Conservation (phyloP, 1,139 yeast species). For the Tardiomyces digboiensis region DNA sequence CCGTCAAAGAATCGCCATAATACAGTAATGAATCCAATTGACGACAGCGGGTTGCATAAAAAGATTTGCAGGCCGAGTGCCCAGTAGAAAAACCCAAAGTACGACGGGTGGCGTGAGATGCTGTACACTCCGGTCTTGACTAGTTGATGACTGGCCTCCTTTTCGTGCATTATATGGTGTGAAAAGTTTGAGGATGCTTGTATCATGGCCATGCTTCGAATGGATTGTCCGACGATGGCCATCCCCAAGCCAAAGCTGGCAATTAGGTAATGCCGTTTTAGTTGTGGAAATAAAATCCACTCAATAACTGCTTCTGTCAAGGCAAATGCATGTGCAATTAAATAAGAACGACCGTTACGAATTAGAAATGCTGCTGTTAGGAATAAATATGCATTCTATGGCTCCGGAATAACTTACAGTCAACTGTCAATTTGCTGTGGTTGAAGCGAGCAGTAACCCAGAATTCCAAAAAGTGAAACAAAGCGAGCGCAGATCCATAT, state of each 20-base stretch:
- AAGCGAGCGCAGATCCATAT: conserved; percentile 43
- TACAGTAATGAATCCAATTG: conserved; percentile 36
- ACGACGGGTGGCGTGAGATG: conserved; percentile 74
- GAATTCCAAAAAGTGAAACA: conserved; percentile 79
- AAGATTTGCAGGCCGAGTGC: conserved; percentile 75
- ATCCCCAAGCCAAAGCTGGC: conserved; percentile 36
- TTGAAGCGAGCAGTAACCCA: conserved; percentile 69
- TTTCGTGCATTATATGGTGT: conserved; percentile 57
- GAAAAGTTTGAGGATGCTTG: conserved; percentile 87
- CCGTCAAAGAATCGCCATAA: conserved; percentile 59
- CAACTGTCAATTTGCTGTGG: conserved; percentile 51
- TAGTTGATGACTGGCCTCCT: conserved; percentile 46
- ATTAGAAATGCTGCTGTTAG: conserved; percentile 7
- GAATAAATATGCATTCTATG: no score
- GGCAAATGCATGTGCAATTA: not conserved
- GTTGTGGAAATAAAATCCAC: conserved; percentile 26
- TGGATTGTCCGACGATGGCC: conserved; percentile 49
- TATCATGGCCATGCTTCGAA: conserved; percentile 72
- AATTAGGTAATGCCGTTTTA: conserved; percentile 14
- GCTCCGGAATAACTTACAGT: not conserved
- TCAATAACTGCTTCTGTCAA: conserved; percentile 6
- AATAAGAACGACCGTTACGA: not conserved
- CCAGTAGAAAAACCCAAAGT: conserved; percentile 92
- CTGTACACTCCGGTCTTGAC: conserved; percentile 68
- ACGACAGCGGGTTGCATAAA: conserved; percentile 52